Evolutionary conservation across 371 early-diverging fungal genomes (phyloP), one percentile per base, ranked within the genome.

Genomic region (Circinella minor): DNA sequence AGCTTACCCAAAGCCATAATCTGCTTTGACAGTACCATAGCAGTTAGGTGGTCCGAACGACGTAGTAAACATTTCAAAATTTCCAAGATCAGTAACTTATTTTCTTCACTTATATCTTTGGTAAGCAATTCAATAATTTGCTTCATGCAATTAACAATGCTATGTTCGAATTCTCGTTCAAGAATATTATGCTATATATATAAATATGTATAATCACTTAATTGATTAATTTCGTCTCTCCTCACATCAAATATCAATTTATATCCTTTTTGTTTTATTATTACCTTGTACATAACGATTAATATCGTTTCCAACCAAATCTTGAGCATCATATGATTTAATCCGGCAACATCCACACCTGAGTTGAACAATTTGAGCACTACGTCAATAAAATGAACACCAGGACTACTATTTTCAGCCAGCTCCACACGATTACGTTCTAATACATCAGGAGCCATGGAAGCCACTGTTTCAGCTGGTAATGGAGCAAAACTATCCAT

Each of bases 251-350:
- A 27, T 27, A 27, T 27, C 2, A 27, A 27, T 27, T 27, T 27
- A 27, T 27, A 27, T 27, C 2, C 27, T 27, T 2, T 27, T 27
- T 27, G n/a, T 4, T 17, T 51, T 15, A 36, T 38, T 68, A 3
- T 79, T 79, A 74, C 87, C 82, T 89, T 89, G 78, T 89, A 89
- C 4, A 89, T 74, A 17, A 88, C 82, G 60, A 89, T 82, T 57
- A 88, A 37, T 17, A 87, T 63, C 7, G 82, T 79, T 37, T 89
- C 89, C 5, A 89, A 77, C 89, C 89, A 89, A 34, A 76, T 77
- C 55, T 81, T 86, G 38, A 89, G 76, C 70, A 81, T 76, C 62
- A 83, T 68, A 69, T 85, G 85, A 20, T 77, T 83, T 6, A 85
- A 36, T 51, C 67, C 67, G 13, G 82, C 74, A 38, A 85, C 70